A percentile compares a stretch with the other conserved stretches of the same genome.
Evolutionary conservation across 768 basidiomycete species (phyloP).

Genomic region (Gelatoporia subvermispora): DNA sequence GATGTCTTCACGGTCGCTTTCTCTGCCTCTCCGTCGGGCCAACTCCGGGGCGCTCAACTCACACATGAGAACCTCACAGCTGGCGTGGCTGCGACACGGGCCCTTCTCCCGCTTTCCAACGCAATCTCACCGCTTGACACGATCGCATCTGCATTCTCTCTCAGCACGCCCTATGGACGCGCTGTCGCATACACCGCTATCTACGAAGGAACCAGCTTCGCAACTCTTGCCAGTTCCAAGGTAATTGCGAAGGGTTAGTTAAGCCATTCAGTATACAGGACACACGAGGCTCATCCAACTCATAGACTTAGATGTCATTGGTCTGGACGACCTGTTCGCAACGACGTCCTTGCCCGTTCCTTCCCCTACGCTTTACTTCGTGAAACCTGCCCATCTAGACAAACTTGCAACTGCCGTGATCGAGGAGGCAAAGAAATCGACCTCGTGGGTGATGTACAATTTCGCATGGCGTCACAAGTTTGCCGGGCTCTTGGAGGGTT

Average conservation of each 20-base stretch:
- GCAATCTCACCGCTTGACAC: conserved; percentile 69
- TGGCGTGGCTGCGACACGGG: conserved; percentile 76
- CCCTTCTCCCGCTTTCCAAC: conserved; percentile 69
- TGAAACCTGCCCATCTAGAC: conserved; percentile 58
- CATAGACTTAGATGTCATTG: conserved; percentile 12
- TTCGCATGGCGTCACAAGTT: conserved; percentile 79
- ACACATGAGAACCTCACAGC: conserved; percentile 87
- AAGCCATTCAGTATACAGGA: too few species aligned
- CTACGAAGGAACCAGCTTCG: conserved; percentile 70
- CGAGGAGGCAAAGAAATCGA: conserved; percentile 47
- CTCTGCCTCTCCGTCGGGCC: conserved; percentile 47
- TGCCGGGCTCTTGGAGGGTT: conserved; percentile 64
- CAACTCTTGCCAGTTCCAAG: conserved; percentile 54
- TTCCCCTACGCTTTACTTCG: conserved; percentile 76
- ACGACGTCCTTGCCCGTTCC: conserved; percentile 52
- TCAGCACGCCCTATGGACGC: conserved; percentile 77
- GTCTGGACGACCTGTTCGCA: conserved; percentile 45
- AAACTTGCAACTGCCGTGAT: conserved; percentile 50
- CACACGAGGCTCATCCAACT: background rate
- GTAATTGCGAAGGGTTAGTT: conserved; percentile 46
- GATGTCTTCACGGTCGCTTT: conserved; percentile 70
- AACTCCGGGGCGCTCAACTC: conserved; percentile 57
- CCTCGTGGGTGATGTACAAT: conserved; percentile 41
- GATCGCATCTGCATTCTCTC: conserved; percentile 65
- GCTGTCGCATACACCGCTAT: conserved; percentile 76